phyloP scores from a whole-genome alignment of 2,329 filamentous ascomycete species.

The Gremmenia infestans region DNA sequence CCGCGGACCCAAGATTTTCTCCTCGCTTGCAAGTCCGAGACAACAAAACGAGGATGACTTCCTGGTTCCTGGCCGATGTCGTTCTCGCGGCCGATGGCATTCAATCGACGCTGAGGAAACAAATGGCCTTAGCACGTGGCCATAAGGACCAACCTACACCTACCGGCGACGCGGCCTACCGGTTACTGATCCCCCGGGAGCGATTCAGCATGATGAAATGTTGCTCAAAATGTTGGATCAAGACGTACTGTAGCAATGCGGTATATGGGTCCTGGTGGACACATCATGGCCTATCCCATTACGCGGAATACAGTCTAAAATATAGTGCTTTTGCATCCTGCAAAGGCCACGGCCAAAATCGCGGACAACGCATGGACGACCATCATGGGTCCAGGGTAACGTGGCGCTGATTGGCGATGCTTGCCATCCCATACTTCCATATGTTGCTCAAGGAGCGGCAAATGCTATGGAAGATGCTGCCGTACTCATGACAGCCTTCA shows the following conservation, averaged over 20 bases:
- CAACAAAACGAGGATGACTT: background rate
- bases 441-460: too few species aligned
- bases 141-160: slow-evolving; percentile 36
- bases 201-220: slow-evolving; percentile 40
- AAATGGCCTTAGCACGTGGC: slow-evolving; percentile 31
- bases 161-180: slow-evolving; percentile 49
- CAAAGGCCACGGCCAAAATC: slow-evolving; percentile 27
- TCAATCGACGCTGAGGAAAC: slow-evolving; percentile 42
- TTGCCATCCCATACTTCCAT: too few species aligned
- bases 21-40: background rate
- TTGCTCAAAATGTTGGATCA: slow-evolving; percentile 51
- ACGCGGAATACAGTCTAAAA: slow-evolving; percentile 19
- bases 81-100: slow-evolving; percentile 51
- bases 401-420: slow-evolving; percentile 38
- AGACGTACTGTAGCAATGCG: slow-evolving; percentile 45
- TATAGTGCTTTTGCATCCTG: slow-evolving; percentile 19
- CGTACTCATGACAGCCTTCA: too few species aligned
- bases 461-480: too few species aligned
- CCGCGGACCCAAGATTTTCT: too few species aligned
- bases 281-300: slow-evolving; percentile 29
- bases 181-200: slow-evolving; percentile 47
- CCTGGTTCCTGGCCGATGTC: slow-evolving; percentile 40
- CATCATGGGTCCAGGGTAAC: slow-evolving; percentile 1
- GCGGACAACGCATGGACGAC: slow-evolving; percentile 5
- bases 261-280: slow-evolving; percentile 26